Evolutionary conservation across 345 rosid species (phyloP).

Genomic region (Raphanus sativus): DNA sequence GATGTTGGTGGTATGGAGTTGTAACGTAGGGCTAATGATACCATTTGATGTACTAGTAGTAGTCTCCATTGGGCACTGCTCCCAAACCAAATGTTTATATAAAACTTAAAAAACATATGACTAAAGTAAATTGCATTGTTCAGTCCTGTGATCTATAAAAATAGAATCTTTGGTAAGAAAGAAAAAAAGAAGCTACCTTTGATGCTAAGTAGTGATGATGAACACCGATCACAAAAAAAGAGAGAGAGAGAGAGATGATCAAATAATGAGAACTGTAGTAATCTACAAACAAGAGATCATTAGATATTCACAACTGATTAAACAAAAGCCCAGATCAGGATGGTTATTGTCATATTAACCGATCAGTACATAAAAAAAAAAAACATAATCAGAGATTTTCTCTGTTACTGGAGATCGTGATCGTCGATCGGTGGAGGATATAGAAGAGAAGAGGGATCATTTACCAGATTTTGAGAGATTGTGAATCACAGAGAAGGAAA

Average conservation of each 20-base stretch:
- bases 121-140: slow-evolving; percentile 30
- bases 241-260: slow-evolving; percentile 32
- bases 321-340: slow-evolving; percentile 23
- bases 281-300: slow-evolving; percentile 13
- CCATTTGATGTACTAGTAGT: slow-evolving; percentile 30
- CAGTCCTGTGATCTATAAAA: slow-evolving; percentile 3
- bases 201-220: slow-evolving; percentile 3
- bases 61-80: slow-evolving; percentile 36
- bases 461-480: slow-evolving; percentile 33
- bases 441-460: background rate
- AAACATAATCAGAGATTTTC: background rate
- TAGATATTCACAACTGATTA: slow-evolving; percentile 13
- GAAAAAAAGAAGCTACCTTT: slow-evolving; percentile 4
- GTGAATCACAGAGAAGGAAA: slow-evolving; percentile 25
- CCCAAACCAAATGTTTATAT: background rate
- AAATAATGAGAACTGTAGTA: slow-evolving; percentile 8
- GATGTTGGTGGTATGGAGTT: slow-evolving; percentile 22
- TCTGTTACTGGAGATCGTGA: slow-evolving; percentile 10
- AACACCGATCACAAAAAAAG: slow-evolving; percentile 12
- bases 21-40: slow-evolving; percentile 20
- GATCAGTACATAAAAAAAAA: slow-evolving; percentile 7
- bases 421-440: slow-evolving; percentile 9
- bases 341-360: background rate
- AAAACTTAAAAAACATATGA: slow-evolving; percentile 5
- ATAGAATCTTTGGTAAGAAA: slow-evolving; percentile 2